A percentile compares a stretch with the other conserved stretches of the same genome.
Conservation (phyloP, 1,284 basidiomycete species). For the Ceratobasidium sp. region DNA sequence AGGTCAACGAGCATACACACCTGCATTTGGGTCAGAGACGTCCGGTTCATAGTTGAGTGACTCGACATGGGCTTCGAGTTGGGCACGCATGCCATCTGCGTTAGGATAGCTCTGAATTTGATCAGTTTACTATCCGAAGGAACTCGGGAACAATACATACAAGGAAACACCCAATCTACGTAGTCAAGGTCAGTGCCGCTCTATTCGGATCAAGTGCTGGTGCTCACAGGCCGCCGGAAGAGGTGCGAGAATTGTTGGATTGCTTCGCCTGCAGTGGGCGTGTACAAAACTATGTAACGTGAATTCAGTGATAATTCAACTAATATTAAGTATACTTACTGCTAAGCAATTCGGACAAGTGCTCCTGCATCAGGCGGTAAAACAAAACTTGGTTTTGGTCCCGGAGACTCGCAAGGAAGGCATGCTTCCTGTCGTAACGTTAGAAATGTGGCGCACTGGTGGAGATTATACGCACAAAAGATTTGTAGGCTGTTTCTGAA, state of each 20-base stretch:
- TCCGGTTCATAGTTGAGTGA: conserved; percentile 46
- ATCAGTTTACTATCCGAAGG: conserved; percentile 53
- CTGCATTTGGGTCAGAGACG: conserved; percentile 38
- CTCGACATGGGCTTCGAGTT: conserved; percentile 50
- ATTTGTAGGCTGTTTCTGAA: conserved; percentile 38
- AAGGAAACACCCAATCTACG: conserved; percentile 46
- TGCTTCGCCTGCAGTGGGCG: conserved; percentile 64
- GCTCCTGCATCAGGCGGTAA: conserved; percentile 64
- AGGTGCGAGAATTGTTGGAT: conserved; percentile 80
- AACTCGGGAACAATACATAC: conserved; percentile 7
- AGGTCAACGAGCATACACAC: conserved; percentile 51
- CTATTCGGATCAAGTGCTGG: conserved; percentile 64
- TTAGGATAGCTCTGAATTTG: conserved; percentile 58
- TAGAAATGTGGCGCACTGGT: conserved; percentile 45
- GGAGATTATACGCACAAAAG: conserved; percentile 15
- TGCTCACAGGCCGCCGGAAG: conserved; percentile 68
- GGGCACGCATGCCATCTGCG: conserved; percentile 54
- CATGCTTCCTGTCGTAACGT: conserved; percentile 63
- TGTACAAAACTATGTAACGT: conserved; percentile 51
- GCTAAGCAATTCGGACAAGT: conserved; percentile 70
- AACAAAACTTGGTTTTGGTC: conserved; percentile 78
- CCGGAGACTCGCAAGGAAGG: conserved; percentile 69
- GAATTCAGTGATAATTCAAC: conserved; percentile 51
- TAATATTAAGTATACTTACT: neutral
- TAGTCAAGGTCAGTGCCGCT: conserved; percentile 72